Conservation (phyloP, 331 rosid species). For the Erythrophleum ivorense region DNA sequence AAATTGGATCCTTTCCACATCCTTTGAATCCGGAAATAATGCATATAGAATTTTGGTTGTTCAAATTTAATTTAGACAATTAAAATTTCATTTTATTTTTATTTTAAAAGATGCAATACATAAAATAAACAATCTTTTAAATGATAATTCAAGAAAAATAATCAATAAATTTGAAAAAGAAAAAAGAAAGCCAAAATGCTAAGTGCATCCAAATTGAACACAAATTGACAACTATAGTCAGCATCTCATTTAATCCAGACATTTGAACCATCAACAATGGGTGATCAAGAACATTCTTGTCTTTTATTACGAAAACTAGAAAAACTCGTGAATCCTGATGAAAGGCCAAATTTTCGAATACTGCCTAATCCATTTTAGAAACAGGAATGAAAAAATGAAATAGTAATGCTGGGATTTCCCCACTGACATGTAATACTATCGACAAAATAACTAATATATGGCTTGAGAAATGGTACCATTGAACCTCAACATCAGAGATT, state of each 20-base stretch:
- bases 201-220: no score
- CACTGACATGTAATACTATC: not conserved
- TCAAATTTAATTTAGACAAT: no score
- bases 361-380: not conserved
- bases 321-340: not conserved
- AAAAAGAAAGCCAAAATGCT: no score
- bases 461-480: not conserved
- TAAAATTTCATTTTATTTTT: no score
- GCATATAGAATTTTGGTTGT: no score
- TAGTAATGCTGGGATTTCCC: no score
- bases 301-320: not conserved
- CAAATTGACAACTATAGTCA: not conserved
- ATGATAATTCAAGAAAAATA: no score
- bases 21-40: no score
- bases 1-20: no score
- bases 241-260: not conserved
- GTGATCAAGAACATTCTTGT: not conserved
- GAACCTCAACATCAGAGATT: not conserved
- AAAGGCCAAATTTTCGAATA: not conserved
- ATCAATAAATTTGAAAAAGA: no score
- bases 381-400: not conserved
- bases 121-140: no score
- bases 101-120: no score
- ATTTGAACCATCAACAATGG: not conserved
- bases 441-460: not conserved